These are phyloP conservation scores for Saraca asoca DNA, from an alignment of 331 rosid genomes.

Conservation along the genomic window DNA sequence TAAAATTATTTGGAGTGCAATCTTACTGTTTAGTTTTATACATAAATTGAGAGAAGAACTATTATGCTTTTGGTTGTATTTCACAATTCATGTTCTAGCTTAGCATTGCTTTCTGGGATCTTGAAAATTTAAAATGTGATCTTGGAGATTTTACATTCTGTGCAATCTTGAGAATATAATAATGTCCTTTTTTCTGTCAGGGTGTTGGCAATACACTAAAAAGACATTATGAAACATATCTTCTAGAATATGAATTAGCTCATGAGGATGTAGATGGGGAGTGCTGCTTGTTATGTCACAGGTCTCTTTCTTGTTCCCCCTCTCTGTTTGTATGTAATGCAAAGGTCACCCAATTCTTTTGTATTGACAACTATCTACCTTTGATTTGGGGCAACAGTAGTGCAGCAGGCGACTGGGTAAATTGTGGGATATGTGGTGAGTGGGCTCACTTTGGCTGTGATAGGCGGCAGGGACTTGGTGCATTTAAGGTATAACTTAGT, in stretches of 20 bases:
- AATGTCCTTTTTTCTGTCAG: constrained; percentile 43
- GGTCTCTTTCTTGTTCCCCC: constrained; percentile 52
- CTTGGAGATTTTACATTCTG: too few species aligned
- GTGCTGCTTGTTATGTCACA: constrained; percentile 93
- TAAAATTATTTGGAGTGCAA: too few species aligned
- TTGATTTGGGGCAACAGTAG: constrained; percentile 62
- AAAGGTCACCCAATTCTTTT: constrained; percentile 7
- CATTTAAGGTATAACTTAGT: constrained; percentile 76
- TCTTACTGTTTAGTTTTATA: too few species aligned
- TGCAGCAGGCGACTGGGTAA: constrained; percentile 98
- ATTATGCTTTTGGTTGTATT: too few species aligned
- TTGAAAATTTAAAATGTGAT: too few species aligned
- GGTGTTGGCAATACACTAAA: constrained; percentile 95
- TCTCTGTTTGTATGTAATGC: neutral
- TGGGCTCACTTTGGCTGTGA: constrained; percentile 99
- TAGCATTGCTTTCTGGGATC: too few species aligned
- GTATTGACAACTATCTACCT: constrained; percentile 28
- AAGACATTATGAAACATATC: constrained; percentile 88
- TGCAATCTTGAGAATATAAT: too few species aligned
- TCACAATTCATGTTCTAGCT: too few species aligned
- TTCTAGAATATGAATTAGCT: constrained; percentile 82
- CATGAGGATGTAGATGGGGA: constrained; percentile 97
- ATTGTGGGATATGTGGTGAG: constrained; percentile 95
- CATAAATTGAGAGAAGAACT: too few species aligned
- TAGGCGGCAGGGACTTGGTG: constrained; percentile 93